Percentiles rank a stretch among this genome's conserved stretches.
Evolutionary conservation across 2,329 filamentous ascomycete species (phyloP).

Genomic region (Exophiala sideris): DNA sequence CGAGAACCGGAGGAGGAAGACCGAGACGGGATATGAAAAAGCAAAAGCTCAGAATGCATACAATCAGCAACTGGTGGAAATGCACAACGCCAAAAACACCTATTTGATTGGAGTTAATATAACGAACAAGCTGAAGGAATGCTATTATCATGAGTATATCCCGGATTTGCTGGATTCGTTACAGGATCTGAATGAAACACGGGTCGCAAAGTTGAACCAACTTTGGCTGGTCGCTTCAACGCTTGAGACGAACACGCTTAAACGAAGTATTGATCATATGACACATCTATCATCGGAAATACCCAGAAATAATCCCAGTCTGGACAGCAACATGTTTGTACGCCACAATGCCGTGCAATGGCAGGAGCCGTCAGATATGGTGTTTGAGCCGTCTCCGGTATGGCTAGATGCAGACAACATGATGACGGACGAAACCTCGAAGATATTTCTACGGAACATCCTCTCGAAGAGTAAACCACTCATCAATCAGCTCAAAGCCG

Average conservation of each 20-base stretch:
- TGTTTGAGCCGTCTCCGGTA: constrained; percentile 89
- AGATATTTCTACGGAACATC: constrained; percentile 86
- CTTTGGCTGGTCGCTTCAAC: constrained; percentile 78
- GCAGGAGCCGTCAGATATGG: constrained; percentile 79
- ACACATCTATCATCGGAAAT: constrained; percentile 76
- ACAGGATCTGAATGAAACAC: constrained; percentile 89
- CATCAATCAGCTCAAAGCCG: constrained; percentile 72
- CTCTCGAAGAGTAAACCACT: constrained; percentile 86
- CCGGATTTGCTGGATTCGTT: constrained; percentile 87
- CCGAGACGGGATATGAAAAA: constrained; percentile 91
- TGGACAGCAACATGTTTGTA: constrained; percentile 98
- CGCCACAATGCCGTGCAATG: constrained; percentile 81
- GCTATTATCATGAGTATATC: constrained; percentile 95
- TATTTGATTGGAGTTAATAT: constrained; percentile 95
- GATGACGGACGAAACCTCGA: constrained; percentile 80
- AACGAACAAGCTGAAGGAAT: constrained; percentile 95
- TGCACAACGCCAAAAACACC: constrained; percentile 98
- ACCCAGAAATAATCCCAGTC: constrained; percentile 75
- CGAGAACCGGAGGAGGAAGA: constrained; percentile 90
- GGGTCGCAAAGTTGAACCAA: constrained; percentile 76
- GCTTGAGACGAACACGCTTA: constrained; percentile 75
- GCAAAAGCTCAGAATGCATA: constrained; percentile 86
- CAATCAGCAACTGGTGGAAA: constrained; percentile 86
- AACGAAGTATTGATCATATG: constrained; percentile 68
- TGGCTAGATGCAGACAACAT: constrained; percentile 94